Percentiles rank a stretch among this genome's conserved stretches.
Evolutionary conservation across 768 basidiomycete genomes (phyloP).

Genomic region (Kwoniella bestiolae): DNA sequence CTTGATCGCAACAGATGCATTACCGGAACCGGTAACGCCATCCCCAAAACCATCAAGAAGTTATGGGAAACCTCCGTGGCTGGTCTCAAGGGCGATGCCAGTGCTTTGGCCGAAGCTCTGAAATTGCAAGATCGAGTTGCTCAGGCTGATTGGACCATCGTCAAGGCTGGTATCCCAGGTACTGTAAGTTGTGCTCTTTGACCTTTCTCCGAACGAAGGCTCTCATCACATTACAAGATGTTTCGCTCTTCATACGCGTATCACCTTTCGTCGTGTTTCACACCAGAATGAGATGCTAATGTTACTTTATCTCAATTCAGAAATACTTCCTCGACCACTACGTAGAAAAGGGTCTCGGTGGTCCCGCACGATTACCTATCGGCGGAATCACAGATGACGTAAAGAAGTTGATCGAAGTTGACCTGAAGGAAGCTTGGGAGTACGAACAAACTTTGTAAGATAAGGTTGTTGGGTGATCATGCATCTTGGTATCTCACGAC

Average conservation of each 20-base stretch:
- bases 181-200: slow-evolving; percentile 34
- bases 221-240: neutral
- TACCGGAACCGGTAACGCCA: slow-evolving; percentile 61
- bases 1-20: slow-evolving; percentile 63
- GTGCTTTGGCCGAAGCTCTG: slow-evolving; percentile 53
- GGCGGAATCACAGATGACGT: slow-evolving; percentile 47
- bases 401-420: slow-evolving; percentile 55
- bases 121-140: slow-evolving; percentile 57
- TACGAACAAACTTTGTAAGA: slow-evolving; percentile 47
- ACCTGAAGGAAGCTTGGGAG: slow-evolving; percentile 53
- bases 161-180: slow-evolving; percentile 56
- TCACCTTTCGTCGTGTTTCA: too few species aligned
- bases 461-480: neutral
- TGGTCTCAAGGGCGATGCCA: slow-evolving; percentile 53
- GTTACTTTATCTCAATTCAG: too few species aligned
- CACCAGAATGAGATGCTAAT: too few species aligned
- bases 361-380: slow-evolving; percentile 53
- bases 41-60: slow-evolving; percentile 59
- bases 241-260: too few species aligned
- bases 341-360: slow-evolving; percentile 56
- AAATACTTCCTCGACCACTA: slow-evolving; percentile 57
- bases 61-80: slow-evolving; percentile 55
- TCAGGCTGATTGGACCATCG: slow-evolving; percentile 57
- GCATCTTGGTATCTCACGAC: neutral
- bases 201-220: neutral